phyloP scores from a whole-genome alignment of 768 basidiomycete genomes.

The Pulveroboletus frians region DNA sequence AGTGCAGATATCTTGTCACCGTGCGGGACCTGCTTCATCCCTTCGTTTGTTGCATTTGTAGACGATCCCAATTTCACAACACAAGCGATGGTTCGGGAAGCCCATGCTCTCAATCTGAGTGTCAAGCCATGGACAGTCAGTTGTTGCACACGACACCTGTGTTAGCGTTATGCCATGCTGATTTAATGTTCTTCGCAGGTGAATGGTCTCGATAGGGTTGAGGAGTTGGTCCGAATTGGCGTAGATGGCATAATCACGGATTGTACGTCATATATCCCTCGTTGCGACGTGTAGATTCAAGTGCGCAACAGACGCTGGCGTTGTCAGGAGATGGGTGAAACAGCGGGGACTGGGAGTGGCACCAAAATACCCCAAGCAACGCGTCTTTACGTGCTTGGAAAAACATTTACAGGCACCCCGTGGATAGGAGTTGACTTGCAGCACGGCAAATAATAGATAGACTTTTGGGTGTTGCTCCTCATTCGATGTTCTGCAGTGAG shows the following conservation, averaged over 20 bases:
- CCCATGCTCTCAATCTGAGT: constrained; percentile 55
- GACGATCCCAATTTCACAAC: constrained; percentile 57
- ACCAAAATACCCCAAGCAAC: constrained; percentile 52
- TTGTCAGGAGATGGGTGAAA: constrained; percentile 52
- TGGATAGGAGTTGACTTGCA: constrained; percentile 1
- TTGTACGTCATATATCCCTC: constrained; percentile 32
- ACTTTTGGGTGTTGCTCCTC: no score
- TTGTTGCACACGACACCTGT: constrained; percentile 1
- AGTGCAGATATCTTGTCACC: constrained; percentile 65
- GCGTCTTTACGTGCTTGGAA: constrained; percentile 58
- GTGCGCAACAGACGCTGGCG: constrained; percentile 41
- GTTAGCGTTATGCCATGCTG: neutral
- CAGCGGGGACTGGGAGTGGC: constrained; percentile 50
- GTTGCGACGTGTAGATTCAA: neutral
- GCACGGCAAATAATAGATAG: neutral
- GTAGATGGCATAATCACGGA: constrained; percentile 80
- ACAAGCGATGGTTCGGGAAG: constrained; percentile 58
- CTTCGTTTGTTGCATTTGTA: constrained; percentile 40
- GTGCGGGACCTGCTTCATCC: constrained; percentile 38
- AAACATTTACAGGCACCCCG: constrained; percentile 31
- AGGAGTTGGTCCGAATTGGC: constrained; percentile 54
- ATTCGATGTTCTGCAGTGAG: no score
- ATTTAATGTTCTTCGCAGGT: constrained; percentile 37
- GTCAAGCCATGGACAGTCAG: constrained; percentile 76
- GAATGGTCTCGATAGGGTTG: constrained; percentile 54